Conservation (phyloP, 1,284 basidiomycete species). For the Peniophora sp. region DNA sequence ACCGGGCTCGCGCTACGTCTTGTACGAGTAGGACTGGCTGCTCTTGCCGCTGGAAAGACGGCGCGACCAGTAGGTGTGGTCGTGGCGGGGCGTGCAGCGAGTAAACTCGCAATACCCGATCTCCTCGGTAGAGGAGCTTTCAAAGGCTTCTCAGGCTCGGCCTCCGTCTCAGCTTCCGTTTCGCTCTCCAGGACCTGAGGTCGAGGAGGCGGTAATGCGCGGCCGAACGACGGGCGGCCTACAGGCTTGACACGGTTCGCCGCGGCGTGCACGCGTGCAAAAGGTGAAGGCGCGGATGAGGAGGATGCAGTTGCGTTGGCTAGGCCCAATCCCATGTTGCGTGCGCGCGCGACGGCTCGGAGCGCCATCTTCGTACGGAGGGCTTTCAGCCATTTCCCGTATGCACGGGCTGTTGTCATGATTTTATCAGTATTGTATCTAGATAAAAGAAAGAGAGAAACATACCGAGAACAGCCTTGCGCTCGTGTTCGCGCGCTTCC, state of each 20-base stretch:
- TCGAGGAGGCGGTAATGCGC: conserved; percentile 1
- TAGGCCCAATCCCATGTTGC: conserved; percentile 53
- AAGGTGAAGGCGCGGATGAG: conserved; percentile 6
- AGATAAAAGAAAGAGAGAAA: conserved; percentile 10
- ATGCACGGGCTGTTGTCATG: conserved; percentile 39
- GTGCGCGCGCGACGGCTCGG: conserved; percentile 71
- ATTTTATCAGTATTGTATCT: conserved; percentile 13
- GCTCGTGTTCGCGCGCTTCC: conserved; percentile 55
- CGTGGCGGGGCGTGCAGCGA: conserved; percentile 25
- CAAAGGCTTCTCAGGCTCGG: conserved; percentile 12
- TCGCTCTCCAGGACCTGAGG: conserved; percentile 16
- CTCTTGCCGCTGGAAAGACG: conserved; percentile 9
- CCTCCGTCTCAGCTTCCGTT: conserved; percentile 15
- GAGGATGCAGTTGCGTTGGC: conserved; percentile 31
- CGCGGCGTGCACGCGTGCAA: background rate
- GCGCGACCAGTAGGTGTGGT: conserved; percentile 23
- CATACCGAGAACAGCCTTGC: conserved; percentile 50
- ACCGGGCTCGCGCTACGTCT: conserved; percentile 17
- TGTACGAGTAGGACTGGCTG: conserved; percentile 20
- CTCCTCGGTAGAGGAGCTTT: conserved; percentile 14
- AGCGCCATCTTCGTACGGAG: conserved; percentile 64
- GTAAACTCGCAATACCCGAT: conserved; percentile 28
- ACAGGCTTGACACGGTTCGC: background rate
- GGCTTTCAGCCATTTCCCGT: conserved; percentile 58
- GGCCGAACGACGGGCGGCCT: conserved; percentile 9